phyloP scores from a whole-genome alignment of 139 green algal species.

The Chlamydomonas schloesseri region DNA sequence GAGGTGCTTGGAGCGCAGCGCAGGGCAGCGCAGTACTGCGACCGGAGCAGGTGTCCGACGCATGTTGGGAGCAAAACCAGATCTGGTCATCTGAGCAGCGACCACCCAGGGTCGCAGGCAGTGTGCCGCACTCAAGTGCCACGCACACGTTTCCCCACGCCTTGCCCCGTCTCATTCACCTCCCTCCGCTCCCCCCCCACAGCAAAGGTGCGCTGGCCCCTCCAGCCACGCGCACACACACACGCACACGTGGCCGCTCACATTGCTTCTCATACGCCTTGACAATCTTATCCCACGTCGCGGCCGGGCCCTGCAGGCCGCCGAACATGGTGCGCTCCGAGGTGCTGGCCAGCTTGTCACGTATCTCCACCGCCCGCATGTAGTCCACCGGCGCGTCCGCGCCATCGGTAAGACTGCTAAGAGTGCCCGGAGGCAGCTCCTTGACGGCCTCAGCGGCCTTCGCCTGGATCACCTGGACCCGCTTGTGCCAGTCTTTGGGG shows the following conservation, averaged over 20 bases:
- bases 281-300: constrained; percentile 80
- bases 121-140: no score
- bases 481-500: constrained; percentile 79
- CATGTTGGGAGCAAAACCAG: no score
- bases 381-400: constrained; percentile 71
- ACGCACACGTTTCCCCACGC: no score
- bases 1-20: no score
- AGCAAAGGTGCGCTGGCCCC: no score
- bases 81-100: no score
- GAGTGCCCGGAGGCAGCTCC: constrained; percentile 62
- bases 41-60: no score
- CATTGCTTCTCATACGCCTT: constrained; percentile 78
- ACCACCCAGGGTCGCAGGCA: no score
- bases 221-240: no score
- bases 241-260: constrained; percentile 46
- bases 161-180: no score
- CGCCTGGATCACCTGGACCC: constrained; percentile 73
- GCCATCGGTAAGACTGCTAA: constrained; percentile 40
- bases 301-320: constrained; percentile 70
- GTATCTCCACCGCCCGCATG: constrained; percentile 59
- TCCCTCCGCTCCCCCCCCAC: no score
- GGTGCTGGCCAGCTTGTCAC: constrained; percentile 66
- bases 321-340: constrained; percentile 81
- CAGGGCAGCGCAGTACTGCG: no score
- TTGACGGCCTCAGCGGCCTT: constrained; percentile 63